phyloP scores from a whole-genome alignment of 345 rosid species.

The Rubroshorea leprosula region DNA sequence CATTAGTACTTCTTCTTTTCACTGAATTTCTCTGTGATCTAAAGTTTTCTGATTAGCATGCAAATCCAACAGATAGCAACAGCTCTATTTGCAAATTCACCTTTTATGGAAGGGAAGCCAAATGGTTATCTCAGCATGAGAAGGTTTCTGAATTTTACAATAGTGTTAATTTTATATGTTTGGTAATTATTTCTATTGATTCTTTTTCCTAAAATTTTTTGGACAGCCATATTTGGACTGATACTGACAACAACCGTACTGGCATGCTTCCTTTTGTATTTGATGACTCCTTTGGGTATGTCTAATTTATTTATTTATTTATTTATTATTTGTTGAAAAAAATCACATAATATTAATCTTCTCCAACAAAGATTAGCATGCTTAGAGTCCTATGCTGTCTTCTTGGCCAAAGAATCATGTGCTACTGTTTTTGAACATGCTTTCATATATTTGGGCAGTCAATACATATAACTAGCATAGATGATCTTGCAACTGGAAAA shows the following conservation, averaged over 20 bases:
- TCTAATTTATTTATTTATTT: slow-evolving; percentile 13
- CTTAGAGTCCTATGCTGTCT: too few species aligned
- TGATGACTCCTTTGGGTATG: slow-evolving; percentile 88
- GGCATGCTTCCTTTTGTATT: slow-evolving; percentile 99
- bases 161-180: slow-evolving; percentile 3
- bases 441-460: too few species aligned
- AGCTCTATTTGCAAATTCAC: slow-evolving; percentile 96
- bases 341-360: too few species aligned
- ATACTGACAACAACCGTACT: slow-evolving; percentile 83
- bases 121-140: slow-evolving; percentile 98
- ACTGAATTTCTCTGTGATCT: slow-evolving; percentile 15
- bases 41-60: slow-evolving; percentile 25
- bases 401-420: too few species aligned
- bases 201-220: slow-evolving; percentile 22
- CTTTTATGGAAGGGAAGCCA: slow-evolving; percentile 95
- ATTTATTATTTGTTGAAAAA: too few species aligned
- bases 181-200: slow-evolving; percentile 15
- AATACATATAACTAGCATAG: too few species aligned
- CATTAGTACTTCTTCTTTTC: slow-evolving; percentile 14
- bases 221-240: slow-evolving; percentile 91
- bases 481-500: too few species aligned
- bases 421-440: too few species aligned
- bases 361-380: too few species aligned
- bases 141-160: slow-evolving; percentile 43
- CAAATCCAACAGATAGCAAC: slow-evolving; percentile 83